Percentiles rank a stretch among this genome's conserved stretches.
phyloP scores from a whole-genome alignment of 78 protist species.

The Bodo saltans region DNA sequence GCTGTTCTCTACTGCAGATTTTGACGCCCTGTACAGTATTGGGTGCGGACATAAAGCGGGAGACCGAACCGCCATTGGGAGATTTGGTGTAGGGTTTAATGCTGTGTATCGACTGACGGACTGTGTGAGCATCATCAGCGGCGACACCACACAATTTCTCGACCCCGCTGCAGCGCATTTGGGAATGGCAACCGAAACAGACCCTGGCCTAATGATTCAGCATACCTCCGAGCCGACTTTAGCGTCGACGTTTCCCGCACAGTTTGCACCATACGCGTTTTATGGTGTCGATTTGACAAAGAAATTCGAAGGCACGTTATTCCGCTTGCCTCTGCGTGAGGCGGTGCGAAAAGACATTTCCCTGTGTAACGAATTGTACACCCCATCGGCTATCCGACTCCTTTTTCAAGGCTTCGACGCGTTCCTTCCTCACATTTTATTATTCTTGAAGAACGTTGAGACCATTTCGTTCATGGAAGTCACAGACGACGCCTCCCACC shows the following conservation, averaged over 20 bases:
- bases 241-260: slow-evolving; percentile 16
- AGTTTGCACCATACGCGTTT: slow-evolving; percentile 14
- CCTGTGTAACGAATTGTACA: background rate
- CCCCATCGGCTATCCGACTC: background rate
- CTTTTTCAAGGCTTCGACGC: background rate
- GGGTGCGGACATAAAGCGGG: slow-evolving; percentile 24
- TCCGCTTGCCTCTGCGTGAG: slow-evolving; percentile 57
- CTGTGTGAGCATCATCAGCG: slow-evolving; percentile 41
- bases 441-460: background rate
- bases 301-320: slow-evolving; percentile 36
- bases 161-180: slow-evolving; percentile 39
- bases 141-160: slow-evolving; percentile 3
- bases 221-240: background rate
- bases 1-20: slow-evolving; percentile 35
- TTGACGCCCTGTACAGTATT: slow-evolving; percentile 17
- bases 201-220: background rate
- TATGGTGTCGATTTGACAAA: background rate
- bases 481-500: background rate
- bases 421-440: background rate
- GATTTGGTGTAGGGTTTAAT: slow-evolving; percentile 65
- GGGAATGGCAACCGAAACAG: background rate
- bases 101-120: slow-evolving; percentile 59
- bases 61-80: background rate
- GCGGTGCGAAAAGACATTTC: background rate
- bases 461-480: background rate